Conservation (phyloP, 306 rosid genomes). For the Cajanus cajan region DNA sequence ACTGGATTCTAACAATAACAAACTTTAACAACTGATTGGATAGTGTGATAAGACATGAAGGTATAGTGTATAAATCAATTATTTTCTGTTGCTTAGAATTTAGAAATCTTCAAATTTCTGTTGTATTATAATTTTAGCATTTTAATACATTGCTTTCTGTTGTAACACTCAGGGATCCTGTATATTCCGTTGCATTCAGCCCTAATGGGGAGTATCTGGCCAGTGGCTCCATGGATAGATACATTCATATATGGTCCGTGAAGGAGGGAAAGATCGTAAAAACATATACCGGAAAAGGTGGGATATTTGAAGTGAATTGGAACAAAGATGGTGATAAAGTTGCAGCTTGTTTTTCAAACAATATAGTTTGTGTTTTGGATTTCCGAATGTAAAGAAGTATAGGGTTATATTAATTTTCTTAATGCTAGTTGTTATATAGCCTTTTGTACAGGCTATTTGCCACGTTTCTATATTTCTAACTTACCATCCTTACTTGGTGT, state of each 20-base stretch:
- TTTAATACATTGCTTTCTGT: slow-evolving; percentile 1
- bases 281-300: slow-evolving; percentile 85
- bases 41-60: not conserved
- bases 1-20: not conserved
- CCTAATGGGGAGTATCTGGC: slow-evolving; percentile 91
- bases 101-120: not conserved
- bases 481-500: not conserved
- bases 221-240: slow-evolving; percentile 89
- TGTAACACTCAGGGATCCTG: slow-evolving; percentile 63
- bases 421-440: not conserved
- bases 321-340: slow-evolving; percentile 86
- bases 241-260: slow-evolving; percentile 84
- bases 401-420: not conserved
- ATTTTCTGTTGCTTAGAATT: not conserved
- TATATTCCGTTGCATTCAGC: slow-evolving; percentile 92
- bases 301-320: slow-evolving; percentile 96
- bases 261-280: slow-evolving; percentile 87
- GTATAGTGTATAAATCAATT: not conserved
- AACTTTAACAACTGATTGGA: not conserved
- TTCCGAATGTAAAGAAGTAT: slow-evolving; percentile 54
- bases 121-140: not conserved
- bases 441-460: not conserved
- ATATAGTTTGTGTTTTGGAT: slow-evolving; percentile 72
- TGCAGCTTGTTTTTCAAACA: slow-evolving; percentile 91
- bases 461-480: not conserved